Conservation (phyloP, 164 flowering plant genomes). For the Stephania cephalantha region DNA sequence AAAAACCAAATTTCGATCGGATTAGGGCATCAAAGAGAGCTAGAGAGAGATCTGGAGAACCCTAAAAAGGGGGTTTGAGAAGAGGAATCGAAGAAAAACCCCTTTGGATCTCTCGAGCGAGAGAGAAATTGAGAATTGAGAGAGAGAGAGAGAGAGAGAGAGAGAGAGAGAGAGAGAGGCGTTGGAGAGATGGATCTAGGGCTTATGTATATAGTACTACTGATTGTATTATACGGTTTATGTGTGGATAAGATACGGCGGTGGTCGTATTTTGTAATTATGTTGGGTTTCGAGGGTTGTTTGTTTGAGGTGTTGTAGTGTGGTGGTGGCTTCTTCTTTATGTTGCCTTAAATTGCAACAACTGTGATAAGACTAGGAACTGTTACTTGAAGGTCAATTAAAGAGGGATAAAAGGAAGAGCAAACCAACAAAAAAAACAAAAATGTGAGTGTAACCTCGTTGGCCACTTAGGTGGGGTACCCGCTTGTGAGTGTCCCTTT, state of each 20-base stretch:
- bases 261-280: conserved; percentile 15
- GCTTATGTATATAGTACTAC: conserved; percentile 2
- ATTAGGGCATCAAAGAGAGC: background rate
- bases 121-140: conserved; percentile 3
- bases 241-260: conserved; percentile 1
- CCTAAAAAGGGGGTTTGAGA: background rate
- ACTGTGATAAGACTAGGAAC: background rate
- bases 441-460: too few species aligned
- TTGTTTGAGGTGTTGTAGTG: too few species aligned
- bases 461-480: too few species aligned
- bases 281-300: background rate
- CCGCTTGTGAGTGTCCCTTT: too few species aligned
- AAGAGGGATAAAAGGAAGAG: background rate
- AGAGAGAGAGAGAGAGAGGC: background rate
- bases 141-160: conserved; percentile 5
- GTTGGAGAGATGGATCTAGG: conserved; percentile 9
- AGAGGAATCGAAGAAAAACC: background rate
- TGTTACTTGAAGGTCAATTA: background rate
- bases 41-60: background rate
- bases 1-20: conserved; percentile 1
- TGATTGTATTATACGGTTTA: background rate
- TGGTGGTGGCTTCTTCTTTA: background rate
- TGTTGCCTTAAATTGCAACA: background rate
- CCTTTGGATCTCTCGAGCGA: background rate
- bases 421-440: too few species aligned